Percentiles rank a stretch among this genome's conserved stretches.
Conservation (phyloP, 176 grass and related monocot genomes). For the Chrysopogon serrulatus region DNA sequence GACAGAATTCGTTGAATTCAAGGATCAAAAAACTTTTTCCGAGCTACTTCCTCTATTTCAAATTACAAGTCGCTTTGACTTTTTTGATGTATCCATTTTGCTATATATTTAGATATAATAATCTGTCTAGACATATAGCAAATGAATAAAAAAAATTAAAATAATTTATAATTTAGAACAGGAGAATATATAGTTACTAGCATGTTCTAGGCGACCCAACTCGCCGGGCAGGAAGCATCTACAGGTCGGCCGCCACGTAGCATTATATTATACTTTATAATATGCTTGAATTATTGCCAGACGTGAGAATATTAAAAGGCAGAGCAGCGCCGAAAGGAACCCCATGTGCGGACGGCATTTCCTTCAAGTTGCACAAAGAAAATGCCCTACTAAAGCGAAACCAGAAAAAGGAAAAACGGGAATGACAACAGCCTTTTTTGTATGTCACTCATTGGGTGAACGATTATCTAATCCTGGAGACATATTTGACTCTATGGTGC, state of each 20-base stretch:
- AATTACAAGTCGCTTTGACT: too few relatives aligned
- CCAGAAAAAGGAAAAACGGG: background rate
- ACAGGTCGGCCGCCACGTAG: background rate
- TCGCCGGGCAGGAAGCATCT: conserved; percentile 6
- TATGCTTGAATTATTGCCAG: conserved; percentile 1
- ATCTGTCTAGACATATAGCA: too few relatives aligned
- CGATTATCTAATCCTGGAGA: background rate
- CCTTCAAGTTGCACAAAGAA: background rate
- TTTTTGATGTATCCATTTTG: too few relatives aligned
- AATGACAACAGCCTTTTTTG: background rate
- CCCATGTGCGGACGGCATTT: background rate
- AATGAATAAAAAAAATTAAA: too few relatives aligned
- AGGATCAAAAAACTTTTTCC: too few relatives aligned
- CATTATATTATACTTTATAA: background rate
- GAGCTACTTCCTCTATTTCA: too few relatives aligned
- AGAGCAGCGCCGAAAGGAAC: background rate
- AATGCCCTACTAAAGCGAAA: background rate
- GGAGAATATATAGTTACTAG: too few relatives aligned
- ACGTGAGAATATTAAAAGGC: background rate
- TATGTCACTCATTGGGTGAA: background rate
- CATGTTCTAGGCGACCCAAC: background rate
- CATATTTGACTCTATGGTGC: background rate
- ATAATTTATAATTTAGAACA: too few relatives aligned
- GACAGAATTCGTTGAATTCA: too few relatives aligned
- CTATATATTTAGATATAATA: too few relatives aligned